Percentiles rank a stretch among this genome's conserved stretches.
Conservation (phyloP, 176 grass and related monocot species). For the Alloteropsis semialata region DNA sequence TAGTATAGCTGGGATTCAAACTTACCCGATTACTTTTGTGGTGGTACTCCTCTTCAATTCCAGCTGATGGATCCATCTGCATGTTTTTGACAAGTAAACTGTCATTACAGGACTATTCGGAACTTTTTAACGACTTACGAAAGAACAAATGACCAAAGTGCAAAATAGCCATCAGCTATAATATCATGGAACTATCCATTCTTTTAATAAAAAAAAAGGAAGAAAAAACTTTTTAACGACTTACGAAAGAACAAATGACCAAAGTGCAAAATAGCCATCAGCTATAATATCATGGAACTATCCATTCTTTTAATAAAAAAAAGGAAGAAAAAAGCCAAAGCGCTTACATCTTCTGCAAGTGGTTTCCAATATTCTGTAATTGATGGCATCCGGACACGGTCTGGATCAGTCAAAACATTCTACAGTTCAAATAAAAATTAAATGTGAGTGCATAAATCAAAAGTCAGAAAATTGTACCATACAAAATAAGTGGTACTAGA, state of each 20-base stretch:
- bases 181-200: not conserved
- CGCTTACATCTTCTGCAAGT: constrained; percentile 89
- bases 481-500: not conserved
- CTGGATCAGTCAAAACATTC: constrained; percentile 85
- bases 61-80: constrained; percentile 89
- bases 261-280: not conserved
- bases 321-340: not conserved
- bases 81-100: constrained; percentile 28
- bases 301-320: not conserved
- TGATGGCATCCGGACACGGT: constrained; percentile 62
- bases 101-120: not conserved
- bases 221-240: not conserved
- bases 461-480: not conserved
- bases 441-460: not conserved
- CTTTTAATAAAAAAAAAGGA: not conserved
- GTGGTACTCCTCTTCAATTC: constrained; percentile 89
- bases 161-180: not conserved
- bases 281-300: not conserved
- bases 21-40: constrained; percentile 96
- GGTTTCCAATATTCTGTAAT: constrained; percentile 97
- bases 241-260: constrained; percentile 1
- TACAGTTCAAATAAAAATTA: constrained; percentile 32
- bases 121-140: constrained; percentile 1
- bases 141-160: not conserved
- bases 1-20: constrained; percentile 4